These are phyloP conservation scores for Dothidotthia symphoricarpi DNA, from an alignment of 2,329 filamentous ascomycete genomes.

Conservation along the genomic window DNA sequence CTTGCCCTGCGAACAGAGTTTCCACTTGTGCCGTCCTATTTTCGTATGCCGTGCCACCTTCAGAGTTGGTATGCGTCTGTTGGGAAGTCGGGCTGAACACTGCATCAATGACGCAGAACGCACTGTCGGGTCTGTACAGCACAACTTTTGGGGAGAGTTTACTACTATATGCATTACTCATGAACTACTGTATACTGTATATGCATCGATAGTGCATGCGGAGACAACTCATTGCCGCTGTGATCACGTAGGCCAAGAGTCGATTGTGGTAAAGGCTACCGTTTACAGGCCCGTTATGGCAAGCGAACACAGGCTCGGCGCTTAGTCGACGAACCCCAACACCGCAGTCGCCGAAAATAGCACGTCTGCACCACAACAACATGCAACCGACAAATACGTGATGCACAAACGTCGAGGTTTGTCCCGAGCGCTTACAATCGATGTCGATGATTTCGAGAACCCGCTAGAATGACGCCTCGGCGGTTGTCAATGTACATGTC, in stretches of 20 bases:
- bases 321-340: constrained; percentile 24
- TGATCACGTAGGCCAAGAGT: constrained; percentile 36
- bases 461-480: constrained; percentile 35
- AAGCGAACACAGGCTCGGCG: constrained; percentile 26
- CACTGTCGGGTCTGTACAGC: no score
- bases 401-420: constrained; percentile 21
- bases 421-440: constrained; percentile 37
- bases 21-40: no score
- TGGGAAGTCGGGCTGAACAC: no score
- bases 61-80: no score
- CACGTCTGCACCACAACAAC: constrained; percentile 31
- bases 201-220: no score
- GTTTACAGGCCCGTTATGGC: constrained; percentile 22
- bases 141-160: no score
- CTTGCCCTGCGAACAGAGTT: no score
- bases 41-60: no score
- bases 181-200: neutral
- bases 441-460: constrained; percentile 27
- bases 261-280: constrained; percentile 23
- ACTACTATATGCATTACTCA: neutral
- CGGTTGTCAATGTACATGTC: constrained; percentile 35
- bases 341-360: constrained; percentile 33
- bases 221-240: constrained; percentile 15
- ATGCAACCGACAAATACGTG: constrained; percentile 21
- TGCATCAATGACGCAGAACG: no score